A percentile compares a stretch with the other conserved stretches of the same genome.
Conservation (phyloP, 2,329 filamentous ascomycete species). For the Pseudogymnoascus sp. region DNA sequence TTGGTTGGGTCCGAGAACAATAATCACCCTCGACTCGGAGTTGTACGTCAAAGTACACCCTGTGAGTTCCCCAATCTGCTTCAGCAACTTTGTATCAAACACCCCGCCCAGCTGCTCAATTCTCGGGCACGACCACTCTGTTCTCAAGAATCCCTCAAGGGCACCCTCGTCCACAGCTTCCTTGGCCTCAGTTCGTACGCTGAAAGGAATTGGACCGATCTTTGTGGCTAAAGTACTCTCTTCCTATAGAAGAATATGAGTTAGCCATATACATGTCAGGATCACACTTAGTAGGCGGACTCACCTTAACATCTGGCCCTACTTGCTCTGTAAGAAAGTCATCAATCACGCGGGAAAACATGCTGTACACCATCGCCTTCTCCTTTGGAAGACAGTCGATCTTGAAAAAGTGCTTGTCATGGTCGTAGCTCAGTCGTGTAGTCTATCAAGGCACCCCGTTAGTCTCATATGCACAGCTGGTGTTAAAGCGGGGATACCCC, state of each 20-base stretch:
- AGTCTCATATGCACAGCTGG: background rate
- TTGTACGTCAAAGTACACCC: conserved; percentile 19
- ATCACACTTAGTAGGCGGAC: background rate
- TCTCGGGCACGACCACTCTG: conserved; percentile 13
- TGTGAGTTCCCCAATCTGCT: conserved; percentile 18
- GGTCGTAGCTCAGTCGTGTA: background rate
- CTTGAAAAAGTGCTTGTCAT: conserved; percentile 5
- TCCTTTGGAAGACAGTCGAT: background rate
- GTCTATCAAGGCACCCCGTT: background rate
- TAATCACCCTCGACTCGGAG: conserved; percentile 17
- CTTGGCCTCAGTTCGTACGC: background rate
- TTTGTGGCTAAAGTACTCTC: background rate
- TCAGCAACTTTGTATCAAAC: conserved; percentile 13
- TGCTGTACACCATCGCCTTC: background rate
- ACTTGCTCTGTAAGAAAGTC: background rate
- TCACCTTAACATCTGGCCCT: background rate
- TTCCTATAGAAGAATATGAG: background rate
- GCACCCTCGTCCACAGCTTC: background rate
- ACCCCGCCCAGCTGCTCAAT: conserved; percentile 15
- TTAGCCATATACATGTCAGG: background rate
- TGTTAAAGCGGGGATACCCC: background rate
- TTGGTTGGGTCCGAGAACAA: conserved; percentile 17
- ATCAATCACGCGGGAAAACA: background rate
- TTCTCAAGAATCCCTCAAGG: conserved; percentile 14
- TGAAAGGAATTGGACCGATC: background rate